These are phyloP conservation scores for Roridomyces roridus DNA, from an alignment of 768 basidiomycete genomes.

Conservation along the genomic window DNA sequence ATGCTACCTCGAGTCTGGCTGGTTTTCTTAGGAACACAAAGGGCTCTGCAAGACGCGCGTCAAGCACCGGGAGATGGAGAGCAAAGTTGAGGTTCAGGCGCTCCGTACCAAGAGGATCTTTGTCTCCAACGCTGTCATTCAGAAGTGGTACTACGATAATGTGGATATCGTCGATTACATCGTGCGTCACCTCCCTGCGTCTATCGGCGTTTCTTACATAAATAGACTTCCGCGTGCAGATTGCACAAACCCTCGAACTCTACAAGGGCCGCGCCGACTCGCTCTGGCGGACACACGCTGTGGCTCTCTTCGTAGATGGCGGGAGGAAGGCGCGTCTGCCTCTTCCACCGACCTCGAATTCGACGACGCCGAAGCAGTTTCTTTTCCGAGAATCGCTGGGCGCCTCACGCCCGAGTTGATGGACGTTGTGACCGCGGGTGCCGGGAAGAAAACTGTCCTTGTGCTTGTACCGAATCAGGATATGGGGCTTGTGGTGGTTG, in stretches of 20 bases:
- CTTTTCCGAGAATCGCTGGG: too few species aligned
- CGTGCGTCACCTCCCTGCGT: not conserved
- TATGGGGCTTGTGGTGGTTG: too few species aligned
- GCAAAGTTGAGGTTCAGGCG: not conserved
- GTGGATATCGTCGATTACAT: slow-evolving; percentile 20
- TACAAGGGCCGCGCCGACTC: slow-evolving; percentile 5
- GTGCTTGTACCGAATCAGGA: too few species aligned
- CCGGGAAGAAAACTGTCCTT: too few species aligned
- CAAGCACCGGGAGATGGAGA: not conserved
- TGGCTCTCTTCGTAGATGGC: slow-evolving; percentile 2
- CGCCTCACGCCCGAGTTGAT: too few species aligned
- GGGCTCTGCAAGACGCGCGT: not conserved
- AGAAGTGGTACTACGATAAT: slow-evolving; percentile 25
- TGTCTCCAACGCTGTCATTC: slow-evolving; percentile 14
- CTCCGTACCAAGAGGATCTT: not conserved
- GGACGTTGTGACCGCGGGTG: too few species aligned
- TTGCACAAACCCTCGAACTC: slow-evolving; percentile 15
- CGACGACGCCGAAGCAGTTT: slow-evolving; percentile 7
- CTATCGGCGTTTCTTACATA: too few species aligned
- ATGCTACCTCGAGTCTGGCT: too few species aligned
- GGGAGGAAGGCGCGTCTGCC: slow-evolving; percentile 4
- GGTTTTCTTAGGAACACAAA: slow-evolving; percentile 22
- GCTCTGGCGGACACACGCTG: slow-evolving; percentile 21
- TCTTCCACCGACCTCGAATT: slow-evolving; percentile 6
- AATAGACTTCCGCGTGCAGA: too few species aligned